These are phyloP conservation scores for Lunularia cruciata DNA, from an alignment of 225 moss, liverwort and hornwort genomes.

Conservation along the genomic window DNA sequence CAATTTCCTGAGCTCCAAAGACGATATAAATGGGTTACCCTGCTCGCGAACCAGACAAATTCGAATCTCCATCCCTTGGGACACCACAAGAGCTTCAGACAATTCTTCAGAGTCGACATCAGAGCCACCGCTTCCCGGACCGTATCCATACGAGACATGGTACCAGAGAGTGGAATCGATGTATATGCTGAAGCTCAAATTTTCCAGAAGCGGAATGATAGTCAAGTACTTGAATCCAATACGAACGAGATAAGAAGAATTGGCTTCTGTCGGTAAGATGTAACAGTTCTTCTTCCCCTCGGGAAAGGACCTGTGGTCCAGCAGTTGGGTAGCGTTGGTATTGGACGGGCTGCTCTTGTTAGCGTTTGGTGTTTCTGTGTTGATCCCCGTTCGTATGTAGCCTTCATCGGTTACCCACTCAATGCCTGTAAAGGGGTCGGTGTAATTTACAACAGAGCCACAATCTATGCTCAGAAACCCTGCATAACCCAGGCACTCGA, in stretches of 20 bases:
- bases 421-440: slow-evolving; percentile 11
- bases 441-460: slow-evolving; percentile 10
- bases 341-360: background rate
- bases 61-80: background rate
- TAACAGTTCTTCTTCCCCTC: slow-evolving; percentile 8
- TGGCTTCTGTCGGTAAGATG: background rate
- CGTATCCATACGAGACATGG: background rate
- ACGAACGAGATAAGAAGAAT: slow-evolving; percentile 10
- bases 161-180: slow-evolving; percentile 16
- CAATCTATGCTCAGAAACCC: slow-evolving; percentile 34
- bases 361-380: background rate
- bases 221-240: background rate
- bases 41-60: background rate
- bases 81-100: background rate
- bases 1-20: slow-evolving; percentile 38
- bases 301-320: slow-evolving; percentile 11
- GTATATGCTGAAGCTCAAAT: slow-evolving; percentile 9
- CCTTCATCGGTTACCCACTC: slow-evolving; percentile 9
- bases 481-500: too few relatives aligned
- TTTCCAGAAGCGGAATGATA: background rate
- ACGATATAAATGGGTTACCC: slow-evolving; percentile 36
- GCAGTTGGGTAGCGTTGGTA: slow-evolving; percentile 11
- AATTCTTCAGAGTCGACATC: background rate
- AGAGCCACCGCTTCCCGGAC: background rate
- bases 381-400: slow-evolving; percentile 15